These are phyloP conservation scores for Trametes cubensis DNA, from an alignment of 768 basidiomycete genomes.

Conservation along the genomic window DNA sequence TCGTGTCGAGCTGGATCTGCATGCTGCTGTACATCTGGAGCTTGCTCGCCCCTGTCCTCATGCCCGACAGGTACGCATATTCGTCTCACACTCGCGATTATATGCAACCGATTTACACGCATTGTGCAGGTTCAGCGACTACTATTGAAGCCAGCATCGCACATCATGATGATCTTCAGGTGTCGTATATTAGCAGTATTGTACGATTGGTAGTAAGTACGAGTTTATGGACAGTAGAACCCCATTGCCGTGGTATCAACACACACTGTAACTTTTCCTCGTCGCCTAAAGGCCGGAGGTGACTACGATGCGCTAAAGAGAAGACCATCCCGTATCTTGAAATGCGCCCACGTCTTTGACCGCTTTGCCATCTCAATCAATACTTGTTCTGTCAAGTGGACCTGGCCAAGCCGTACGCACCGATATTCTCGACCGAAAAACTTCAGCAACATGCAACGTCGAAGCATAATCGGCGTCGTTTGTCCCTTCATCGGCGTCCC, in stretches of 20 bases:
- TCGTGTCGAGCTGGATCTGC: conserved; percentile 95
- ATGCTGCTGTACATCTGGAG: conserved; percentile 86
- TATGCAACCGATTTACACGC: background rate
- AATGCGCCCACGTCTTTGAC: conserved; percentile 44
- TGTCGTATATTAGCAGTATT: conserved; percentile 1
- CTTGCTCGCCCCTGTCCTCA: conserved; percentile 81
- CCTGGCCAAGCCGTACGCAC: conserved; percentile 12
- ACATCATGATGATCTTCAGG: background rate
- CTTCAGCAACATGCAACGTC: conserved; percentile 26
- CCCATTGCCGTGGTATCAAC: too few relatives aligned
- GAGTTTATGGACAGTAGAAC: background rate
- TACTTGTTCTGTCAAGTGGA: background rate
- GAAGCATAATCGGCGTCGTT: conserved; percentile 11
- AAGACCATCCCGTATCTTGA: conserved; percentile 33
- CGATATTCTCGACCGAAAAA: conserved; percentile 34
- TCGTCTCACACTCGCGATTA: too few relatives aligned
- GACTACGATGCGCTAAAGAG: conserved; percentile 7
- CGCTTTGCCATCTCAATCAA: conserved; percentile 31
- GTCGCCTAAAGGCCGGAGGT: background rate
- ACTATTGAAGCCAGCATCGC: conserved; percentile 12
- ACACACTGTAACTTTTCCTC: too few relatives aligned
- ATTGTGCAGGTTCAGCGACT: conserved; percentile 29
- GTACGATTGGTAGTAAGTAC: conserved; percentile 8
- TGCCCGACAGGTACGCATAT: conserved; percentile 84
- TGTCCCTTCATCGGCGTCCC: background rate